Evolutionary conservation across 164 flowering plant species (phyloP), one percentile per base, ranked within the genome.

Genomic region (Brasenia schreberi): DNA sequence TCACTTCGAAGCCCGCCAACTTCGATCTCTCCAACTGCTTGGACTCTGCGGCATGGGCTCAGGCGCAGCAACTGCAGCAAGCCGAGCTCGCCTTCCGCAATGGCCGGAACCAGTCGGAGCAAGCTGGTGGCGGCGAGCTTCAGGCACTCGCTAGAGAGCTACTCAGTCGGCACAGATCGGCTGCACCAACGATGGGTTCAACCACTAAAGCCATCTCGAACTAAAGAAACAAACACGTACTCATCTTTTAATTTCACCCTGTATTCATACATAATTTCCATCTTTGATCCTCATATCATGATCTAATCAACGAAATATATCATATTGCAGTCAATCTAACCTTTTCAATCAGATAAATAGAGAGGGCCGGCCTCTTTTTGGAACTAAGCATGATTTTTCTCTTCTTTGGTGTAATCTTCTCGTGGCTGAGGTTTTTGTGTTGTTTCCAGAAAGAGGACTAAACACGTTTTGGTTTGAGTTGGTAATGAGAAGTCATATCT

Each of bases 131-230:
- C 0, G 76, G 81, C 14, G 87, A 83, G 75, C 80, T 80, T 67
- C 87, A 84, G 43, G 78, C 81, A 23, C 69, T 87, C 68, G 84
- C 87, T 5, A 81, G 87, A 18, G 89, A 86, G 19, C 82, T 77
- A 19, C 77, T 85, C 23, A 81, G 75, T 6, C 71, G 94, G 65
- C 85, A 83, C 9, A 70, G 81, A 6, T 76, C 87, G 16, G 64
- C 80, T 1, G 67, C 74, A 14, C 53, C 53, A 23, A 23, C 27
- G 53, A 45, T 45, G 53, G 67, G 27, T 9, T 18, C 72, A 2
- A 65, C 72, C 62, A 75, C 80, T 5, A 60, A 60, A 19, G 63
- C 63, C 27, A 11, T 60, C 63, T 60, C 63, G 17, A 60, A 60
- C 27, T 60, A 60, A 60, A 45, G 53, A 45, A 7, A 45, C 53